phyloP scores from a whole-genome alignment of 257 asterid species.

The Buddleja alternifolia region DNA sequence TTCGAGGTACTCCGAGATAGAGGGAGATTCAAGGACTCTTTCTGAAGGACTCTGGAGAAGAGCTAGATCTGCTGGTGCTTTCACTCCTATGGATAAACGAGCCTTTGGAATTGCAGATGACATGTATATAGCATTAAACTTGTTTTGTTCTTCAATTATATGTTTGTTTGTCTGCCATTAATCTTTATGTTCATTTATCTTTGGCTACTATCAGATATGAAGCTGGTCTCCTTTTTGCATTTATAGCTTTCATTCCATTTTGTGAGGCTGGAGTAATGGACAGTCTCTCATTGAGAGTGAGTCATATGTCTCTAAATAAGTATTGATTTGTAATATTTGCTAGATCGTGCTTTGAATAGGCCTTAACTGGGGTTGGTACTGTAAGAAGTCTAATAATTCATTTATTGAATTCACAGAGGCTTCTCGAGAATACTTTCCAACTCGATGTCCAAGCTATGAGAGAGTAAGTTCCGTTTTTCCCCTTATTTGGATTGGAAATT shows the following conservation, averaged over 20 bases:
- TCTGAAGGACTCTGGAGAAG: slow-evolving; percentile 91
- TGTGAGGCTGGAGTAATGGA: slow-evolving; percentile 87
- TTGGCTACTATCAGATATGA: slow-evolving; percentile 65
- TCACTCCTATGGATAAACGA: slow-evolving; percentile 74
- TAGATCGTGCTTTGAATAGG: slow-evolving; percentile 15
- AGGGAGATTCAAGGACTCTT: slow-evolving; percentile 50
- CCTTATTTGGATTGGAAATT: not conserved
- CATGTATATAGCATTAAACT: slow-evolving; percentile 49
- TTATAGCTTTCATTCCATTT: slow-evolving; percentile 80
- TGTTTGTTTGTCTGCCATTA: slow-evolving; percentile 4
- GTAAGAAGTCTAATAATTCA: not conserved
- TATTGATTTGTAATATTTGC: not conserved
- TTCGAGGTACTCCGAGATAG: slow-evolving; percentile 68
- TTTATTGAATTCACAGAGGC: slow-evolving; percentile 66
- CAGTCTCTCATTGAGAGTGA: slow-evolving; percentile 78
- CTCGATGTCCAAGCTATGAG: slow-evolving; percentile 84
- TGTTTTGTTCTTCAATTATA: not conserved
- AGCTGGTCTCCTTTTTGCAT: slow-evolving; percentile 90
- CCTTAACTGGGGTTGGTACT: slow-evolving; percentile 7
- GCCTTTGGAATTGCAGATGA: slow-evolving; percentile 96
- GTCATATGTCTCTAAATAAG: slow-evolving; percentile 32
- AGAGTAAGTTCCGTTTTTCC: slow-evolving; percentile 62
- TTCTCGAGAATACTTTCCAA: slow-evolving; percentile 81
- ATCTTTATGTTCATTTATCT: slow-evolving; percentile 1
- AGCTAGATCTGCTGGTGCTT: slow-evolving; percentile 81